Percentiles rank a stretch among this genome's conserved stretches.
Conservation (phyloP, 2,329 filamentous ascomycete genomes). For the Stagonosporopsis vannaccii region DNA sequence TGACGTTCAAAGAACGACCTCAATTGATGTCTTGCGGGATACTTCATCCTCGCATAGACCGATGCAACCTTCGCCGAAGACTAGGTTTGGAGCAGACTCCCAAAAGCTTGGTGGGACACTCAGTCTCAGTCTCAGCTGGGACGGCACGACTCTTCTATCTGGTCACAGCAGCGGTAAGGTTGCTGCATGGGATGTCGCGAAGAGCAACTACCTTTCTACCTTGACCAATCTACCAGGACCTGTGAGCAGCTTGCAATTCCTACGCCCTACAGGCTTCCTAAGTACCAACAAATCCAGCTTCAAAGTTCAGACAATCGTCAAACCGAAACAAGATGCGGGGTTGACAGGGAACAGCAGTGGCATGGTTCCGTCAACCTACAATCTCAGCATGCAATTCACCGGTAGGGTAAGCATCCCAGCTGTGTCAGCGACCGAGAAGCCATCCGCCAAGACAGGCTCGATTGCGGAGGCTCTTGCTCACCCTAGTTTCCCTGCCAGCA, state of each 20-base stretch:
- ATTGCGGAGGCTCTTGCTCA: constrained; percentile 55
- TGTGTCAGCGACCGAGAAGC: constrained; percentile 41
- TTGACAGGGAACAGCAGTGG: constrained; percentile 41
- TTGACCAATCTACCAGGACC: constrained; percentile 78
- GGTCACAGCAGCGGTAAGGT: constrained; percentile 84
- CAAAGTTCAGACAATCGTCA: constrained; percentile 70
- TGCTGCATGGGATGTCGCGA: constrained; percentile 79
- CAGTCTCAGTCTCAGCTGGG: constrained; percentile 78
- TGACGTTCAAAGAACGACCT: constrained; percentile 52
- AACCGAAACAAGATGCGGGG: constrained; percentile 75
- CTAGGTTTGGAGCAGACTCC: constrained; percentile 60
- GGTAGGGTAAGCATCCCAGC: constrained; percentile 33
- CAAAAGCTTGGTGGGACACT: constrained; percentile 70
- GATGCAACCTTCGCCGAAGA: constrained; percentile 51
- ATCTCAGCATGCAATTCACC: constrained; percentile 69
- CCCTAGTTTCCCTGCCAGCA: constrained; percentile 51
- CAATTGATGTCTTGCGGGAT: constrained; percentile 55
- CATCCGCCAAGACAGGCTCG: constrained; percentile 23
- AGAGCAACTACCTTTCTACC: constrained; percentile 71
- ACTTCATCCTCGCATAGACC: constrained; percentile 63
- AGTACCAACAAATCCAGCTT: constrained; percentile 51
- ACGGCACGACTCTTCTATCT: constrained; percentile 79
- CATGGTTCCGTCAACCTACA: constrained; percentile 64
- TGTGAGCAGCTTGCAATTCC: constrained; percentile 81
- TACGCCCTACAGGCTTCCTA: constrained; percentile 65